Conservation (phyloP, 1,139 yeast species). For the Protomyces arabidopsidicola region DNA sequence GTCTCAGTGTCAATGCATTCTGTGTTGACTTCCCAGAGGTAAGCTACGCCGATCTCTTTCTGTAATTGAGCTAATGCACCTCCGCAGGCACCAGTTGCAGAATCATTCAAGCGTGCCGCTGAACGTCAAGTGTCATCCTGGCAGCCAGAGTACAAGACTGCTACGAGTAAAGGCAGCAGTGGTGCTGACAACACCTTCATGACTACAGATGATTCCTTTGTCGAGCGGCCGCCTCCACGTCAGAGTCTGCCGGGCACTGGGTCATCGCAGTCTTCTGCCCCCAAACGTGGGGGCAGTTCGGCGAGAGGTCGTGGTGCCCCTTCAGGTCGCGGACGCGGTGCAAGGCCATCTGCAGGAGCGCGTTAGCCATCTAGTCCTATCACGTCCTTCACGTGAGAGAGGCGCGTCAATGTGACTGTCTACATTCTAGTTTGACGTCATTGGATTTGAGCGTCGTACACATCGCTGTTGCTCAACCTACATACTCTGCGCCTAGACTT, state of each 20-base stretch:
- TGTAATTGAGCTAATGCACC: background rate
- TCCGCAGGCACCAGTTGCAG: constrained; percentile 28
- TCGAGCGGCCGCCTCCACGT: constrained; percentile 29
- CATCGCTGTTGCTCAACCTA: too few species aligned
- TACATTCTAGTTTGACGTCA: background rate
- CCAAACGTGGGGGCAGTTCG: constrained; percentile 1
- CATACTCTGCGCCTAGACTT: too few species aligned
- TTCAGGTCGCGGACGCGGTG: background rate
- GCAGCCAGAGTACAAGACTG: constrained; percentile 5
- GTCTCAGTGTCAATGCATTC: constrained; percentile 64
- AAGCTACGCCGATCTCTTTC: background rate
- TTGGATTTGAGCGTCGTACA: background rate
- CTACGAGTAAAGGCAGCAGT: background rate
- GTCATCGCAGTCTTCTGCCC: background rate
- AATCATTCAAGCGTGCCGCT: constrained; percentile 26
- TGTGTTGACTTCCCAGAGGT: constrained; percentile 57
- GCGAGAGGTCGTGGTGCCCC: constrained; percentile 15
- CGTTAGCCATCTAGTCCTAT: background rate
- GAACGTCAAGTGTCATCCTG: constrained; percentile 16
- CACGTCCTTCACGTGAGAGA: too few species aligned
- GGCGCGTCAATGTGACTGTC: background rate
- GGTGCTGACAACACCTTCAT: constrained; percentile 28
- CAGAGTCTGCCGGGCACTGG: background rate
- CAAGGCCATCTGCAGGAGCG: background rate
- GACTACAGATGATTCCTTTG: constrained; percentile 31